phyloP scores from a whole-genome alignment of 2,329 filamentous ascomycete genomes.

The Boeremia exigua region DNA sequence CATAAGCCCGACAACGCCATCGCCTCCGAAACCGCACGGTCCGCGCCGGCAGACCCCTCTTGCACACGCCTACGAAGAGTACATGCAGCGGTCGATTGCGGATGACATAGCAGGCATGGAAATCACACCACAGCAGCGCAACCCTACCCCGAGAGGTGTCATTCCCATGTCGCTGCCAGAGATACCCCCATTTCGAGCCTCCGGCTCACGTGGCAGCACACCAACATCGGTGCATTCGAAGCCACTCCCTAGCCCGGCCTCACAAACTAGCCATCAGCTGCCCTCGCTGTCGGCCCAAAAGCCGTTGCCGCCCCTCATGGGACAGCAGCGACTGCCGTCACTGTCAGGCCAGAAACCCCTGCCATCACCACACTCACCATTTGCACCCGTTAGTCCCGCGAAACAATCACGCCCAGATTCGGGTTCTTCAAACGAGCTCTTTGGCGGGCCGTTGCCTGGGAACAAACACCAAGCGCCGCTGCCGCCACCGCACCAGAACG shows the following conservation, averaged over 20 bases:
- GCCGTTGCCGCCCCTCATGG: constrained; percentile 26
- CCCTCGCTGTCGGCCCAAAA: constrained; percentile 17
- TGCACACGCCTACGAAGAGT: constrained; percentile 51
- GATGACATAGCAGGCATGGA: constrained; percentile 50
- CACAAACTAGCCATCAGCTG: constrained; percentile 3
- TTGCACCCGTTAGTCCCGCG: constrained; percentile 25
- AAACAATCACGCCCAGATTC: constrained; percentile 29
- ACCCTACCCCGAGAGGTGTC: constrained; percentile 39
- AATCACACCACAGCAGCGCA: constrained; percentile 36
- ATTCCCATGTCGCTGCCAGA: constrained; percentile 43
- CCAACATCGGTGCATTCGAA: constrained; percentile 25
- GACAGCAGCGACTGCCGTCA: constrained; percentile 35
- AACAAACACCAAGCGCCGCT: neutral
- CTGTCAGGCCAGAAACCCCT: constrained; percentile 35
- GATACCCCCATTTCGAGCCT: constrained; percentile 44
- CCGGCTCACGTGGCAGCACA: constrained; percentile 19
- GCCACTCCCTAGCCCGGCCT: constrained; percentile 29
- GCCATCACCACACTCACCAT: constrained; percentile 31
- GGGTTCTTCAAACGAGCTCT: constrained; percentile 37
- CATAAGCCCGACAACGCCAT: constrained; percentile 40
- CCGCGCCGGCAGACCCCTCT: constrained; percentile 43
- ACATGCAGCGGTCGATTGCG: constrained; percentile 56
- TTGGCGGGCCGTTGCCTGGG: constrained; percentile 30
- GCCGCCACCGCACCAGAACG: constrained; percentile 6
- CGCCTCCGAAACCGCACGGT: constrained; percentile 36